A percentile compares a stretch with the other conserved stretches of the same genome.
Evolutionary conservation across 495 filamentous ascomycete genomes (phyloP).

Genomic region (Friedmanniomyces endolithicus): DNA sequence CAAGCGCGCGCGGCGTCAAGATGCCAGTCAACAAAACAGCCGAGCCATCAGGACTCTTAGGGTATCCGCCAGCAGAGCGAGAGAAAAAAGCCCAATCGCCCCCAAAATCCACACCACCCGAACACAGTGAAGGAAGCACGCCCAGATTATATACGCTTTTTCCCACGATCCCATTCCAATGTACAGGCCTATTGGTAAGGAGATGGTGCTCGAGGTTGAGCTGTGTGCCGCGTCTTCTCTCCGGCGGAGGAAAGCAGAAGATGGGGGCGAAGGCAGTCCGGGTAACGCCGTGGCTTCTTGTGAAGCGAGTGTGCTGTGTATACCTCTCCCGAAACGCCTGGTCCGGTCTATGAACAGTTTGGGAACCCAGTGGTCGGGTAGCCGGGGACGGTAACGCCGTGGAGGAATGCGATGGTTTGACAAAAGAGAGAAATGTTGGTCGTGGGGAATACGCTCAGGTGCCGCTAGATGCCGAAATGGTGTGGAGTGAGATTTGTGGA

Average conservation of each 20-base stretch:
- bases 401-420: background rate
- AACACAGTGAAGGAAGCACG: background rate
- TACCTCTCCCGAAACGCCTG: background rate
- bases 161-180: background rate
- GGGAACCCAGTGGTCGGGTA: background rate
- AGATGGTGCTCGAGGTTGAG: background rate
- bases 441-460: background rate
- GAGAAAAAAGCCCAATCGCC: background rate
- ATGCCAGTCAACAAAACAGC: background rate
- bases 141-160: background rate
- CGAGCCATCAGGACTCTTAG: background rate
- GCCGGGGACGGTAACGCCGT: background rate
- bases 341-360: background rate
- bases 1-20: background rate
- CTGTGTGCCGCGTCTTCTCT: background rate
- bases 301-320: slow-evolving; percentile 3
- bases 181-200: background rate
- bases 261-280: background rate
- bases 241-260: background rate
- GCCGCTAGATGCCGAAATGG: background rate
- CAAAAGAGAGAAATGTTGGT: background rate
- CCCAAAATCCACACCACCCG: background rate
- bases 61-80: slow-evolving; percentile 6
- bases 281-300: background rate
- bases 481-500: background rate